Conservation (phyloP, 108 stramenopile genomes). For the Cylindrotheca fusiformis region DNA sequence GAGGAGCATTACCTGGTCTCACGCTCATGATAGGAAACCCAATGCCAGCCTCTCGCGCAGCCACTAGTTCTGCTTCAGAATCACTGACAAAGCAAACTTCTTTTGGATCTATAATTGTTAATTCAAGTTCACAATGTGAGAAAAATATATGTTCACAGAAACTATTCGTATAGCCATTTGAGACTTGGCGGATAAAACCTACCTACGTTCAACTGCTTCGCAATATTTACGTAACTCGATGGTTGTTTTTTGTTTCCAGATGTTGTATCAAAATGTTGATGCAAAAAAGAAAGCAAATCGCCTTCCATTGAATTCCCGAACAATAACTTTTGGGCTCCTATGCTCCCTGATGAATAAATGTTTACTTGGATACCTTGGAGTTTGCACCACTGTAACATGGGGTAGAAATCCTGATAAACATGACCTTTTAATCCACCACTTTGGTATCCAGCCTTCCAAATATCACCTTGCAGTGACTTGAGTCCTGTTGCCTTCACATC, state of each 20-base stretch:
- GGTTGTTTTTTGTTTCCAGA: conserved; percentile 71
- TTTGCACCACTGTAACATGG: conserved; percentile 60
- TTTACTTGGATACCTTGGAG: conserved; percentile 45
- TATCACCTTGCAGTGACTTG: conserved; percentile 77
- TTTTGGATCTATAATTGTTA: conserved; percentile 47
- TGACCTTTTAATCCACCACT: conserved; percentile 68
- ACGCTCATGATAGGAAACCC: conserved; percentile 56
- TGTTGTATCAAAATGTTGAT: conserved; percentile 80
- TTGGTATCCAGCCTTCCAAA: conserved; percentile 79
- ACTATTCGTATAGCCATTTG: no score
- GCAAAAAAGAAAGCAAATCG: conserved; percentile 64
- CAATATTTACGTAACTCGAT: conserved; percentile 69
- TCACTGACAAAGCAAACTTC: conserved; percentile 86
- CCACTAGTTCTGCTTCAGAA: conserved; percentile 72
- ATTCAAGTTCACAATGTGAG: no score
- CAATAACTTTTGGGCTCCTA: conserved; percentile 82
- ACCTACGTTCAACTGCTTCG: conserved; percentile 51
- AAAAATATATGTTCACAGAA: no score
- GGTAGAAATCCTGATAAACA: conserved; percentile 78
- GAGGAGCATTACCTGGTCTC: conserved; percentile 84
- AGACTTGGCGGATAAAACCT: no score
- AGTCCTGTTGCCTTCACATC: conserved; percentile 79
- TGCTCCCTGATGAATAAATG: conserved; percentile 85
- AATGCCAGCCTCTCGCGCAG: conserved; percentile 80
- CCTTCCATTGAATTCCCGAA: conserved; percentile 71